phyloP scores from a whole-genome alignment of 441 rosid species.

The Brassica hybrid region DNA sequence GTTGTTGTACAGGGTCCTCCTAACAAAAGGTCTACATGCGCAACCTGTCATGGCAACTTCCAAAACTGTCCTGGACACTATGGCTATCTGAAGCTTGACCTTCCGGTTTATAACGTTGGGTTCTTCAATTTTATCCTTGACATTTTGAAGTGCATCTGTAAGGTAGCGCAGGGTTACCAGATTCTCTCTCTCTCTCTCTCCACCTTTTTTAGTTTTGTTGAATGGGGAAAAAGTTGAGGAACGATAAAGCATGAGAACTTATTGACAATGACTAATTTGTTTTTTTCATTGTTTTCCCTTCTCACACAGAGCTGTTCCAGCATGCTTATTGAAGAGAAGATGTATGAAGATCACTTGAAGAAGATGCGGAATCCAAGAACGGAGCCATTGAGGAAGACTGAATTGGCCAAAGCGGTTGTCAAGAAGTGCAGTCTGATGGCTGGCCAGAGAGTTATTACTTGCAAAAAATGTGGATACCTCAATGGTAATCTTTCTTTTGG shows the following conservation, averaged over 20 bases:
- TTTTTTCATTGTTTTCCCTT: neutral
- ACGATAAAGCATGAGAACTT: neutral
- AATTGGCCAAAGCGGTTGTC: constrained; percentile 3
- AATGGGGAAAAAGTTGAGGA: constrained; percentile 16
- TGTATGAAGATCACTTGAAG: constrained; percentile 10
- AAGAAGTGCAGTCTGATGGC: constrained; percentile 6
- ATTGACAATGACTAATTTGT: neutral
- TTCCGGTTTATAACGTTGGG: constrained; percentile 89
- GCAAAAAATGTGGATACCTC: neutral
- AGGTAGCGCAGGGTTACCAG: constrained; percentile 55
- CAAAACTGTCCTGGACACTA: constrained; percentile 88
- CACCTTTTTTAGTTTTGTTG: constrained; percentile 21
- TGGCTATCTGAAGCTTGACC: constrained; percentile 81
- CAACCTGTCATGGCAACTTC: constrained; percentile 69
- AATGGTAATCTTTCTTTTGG: neutral
- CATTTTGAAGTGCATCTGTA: constrained; percentile 89
- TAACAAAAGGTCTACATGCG: constrained; percentile 62
- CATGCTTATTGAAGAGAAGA: constrained; percentile 1
- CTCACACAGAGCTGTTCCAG: neutral
- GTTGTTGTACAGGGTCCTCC: constrained; percentile 78
- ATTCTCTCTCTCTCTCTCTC: neutral
- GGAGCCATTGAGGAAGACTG: constrained; percentile 5
- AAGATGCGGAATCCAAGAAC: constrained; percentile 4
- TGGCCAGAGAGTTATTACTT: neutral
- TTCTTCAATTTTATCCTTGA: constrained; percentile 72